These are phyloP conservation scores for Leucogyrophana mollusca DNA, from an alignment of 768 basidiomycete species.

Conservation along the genomic window DNA sequence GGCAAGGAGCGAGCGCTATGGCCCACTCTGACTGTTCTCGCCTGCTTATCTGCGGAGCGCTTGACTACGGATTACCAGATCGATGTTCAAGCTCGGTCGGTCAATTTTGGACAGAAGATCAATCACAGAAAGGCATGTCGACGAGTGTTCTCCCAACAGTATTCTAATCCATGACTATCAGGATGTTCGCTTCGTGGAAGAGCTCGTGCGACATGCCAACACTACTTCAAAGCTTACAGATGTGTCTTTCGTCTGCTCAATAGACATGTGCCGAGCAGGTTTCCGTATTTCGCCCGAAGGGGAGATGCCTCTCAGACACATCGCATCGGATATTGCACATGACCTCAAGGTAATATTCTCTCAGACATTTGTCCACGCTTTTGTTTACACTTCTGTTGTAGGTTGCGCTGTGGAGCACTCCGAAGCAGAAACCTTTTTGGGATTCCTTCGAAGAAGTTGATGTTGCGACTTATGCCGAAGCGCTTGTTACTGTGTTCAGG, in stretches of 20 bases:
- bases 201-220: conserved; percentile 56
- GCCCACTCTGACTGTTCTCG: conserved; percentile 76
- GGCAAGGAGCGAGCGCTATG: conserved; percentile 59
- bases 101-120: conserved; percentile 28
- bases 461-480: conserved; percentile 73
- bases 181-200: conserved; percentile 58
- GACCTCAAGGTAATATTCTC: conserved; percentile 64
- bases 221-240: conserved; percentile 60
- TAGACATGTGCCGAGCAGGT: conserved; percentile 73
- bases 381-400: conserved; percentile 10
- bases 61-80: conserved; percentile 56
- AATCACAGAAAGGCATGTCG: conserved; percentile 28
- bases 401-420: conserved; percentile 22
- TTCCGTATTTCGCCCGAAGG: conserved; percentile 54
- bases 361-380: conserved; percentile 16
- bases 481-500: conserved; percentile 69
- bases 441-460: conserved; percentile 70
- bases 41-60: conserved; percentile 75
- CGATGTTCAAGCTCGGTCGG: conserved; percentile 29
- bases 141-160: neutral
- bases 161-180: conserved; percentile 22
- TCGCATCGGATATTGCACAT: conserved; percentile 73
- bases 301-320: conserved; percentile 60
- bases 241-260: conserved; percentile 65
- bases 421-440: conserved; percentile 64